Percentiles rank a stretch among this genome's conserved stretches.
These are phyloP conservation scores for Panaeolus cyanescens DNA, from an alignment of 768 basidiomycete genomes.

Conservation along the genomic window DNA sequence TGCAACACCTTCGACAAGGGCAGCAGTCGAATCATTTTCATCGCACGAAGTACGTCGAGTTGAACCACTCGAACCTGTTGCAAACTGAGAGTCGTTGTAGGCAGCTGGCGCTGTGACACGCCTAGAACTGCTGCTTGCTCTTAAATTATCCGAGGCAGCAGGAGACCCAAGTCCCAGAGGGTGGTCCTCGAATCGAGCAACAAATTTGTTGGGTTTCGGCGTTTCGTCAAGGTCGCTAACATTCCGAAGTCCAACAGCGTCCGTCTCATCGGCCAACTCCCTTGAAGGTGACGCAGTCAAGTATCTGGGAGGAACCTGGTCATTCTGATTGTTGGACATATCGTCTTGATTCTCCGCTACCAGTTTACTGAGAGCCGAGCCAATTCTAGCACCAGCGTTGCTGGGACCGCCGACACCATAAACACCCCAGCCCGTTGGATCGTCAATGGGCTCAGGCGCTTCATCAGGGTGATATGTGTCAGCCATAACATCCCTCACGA, in stretches of 20 bases:
- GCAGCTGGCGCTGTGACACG: not conserved
- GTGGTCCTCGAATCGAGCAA: not conserved
- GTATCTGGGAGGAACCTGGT: not conserved
- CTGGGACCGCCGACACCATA: slow-evolving; percentile 21
- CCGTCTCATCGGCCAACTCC: not conserved
- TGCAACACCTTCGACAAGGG: not conserved
- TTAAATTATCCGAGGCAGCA: too few relatives aligned
- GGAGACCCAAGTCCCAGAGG: not conserved
- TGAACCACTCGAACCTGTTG: not conserved
- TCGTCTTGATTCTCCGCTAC: not conserved
- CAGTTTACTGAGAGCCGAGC: too few relatives aligned
- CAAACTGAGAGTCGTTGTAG: too few relatives aligned
- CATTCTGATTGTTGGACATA: not conserved
- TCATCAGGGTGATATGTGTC: slow-evolving; percentile 15
- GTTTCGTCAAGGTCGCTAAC: not conserved
- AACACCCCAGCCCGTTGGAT: slow-evolving; percentile 61
- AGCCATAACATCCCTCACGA: slow-evolving; percentile 74
- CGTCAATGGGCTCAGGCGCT: slow-evolving; percentile 41
- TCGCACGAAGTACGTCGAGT: not conserved
- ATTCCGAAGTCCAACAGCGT: not conserved
- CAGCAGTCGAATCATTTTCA: not conserved
- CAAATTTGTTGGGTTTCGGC: not conserved
- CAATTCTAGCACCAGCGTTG: too few relatives aligned
- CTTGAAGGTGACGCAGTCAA: not conserved
- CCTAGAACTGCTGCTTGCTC: too few relatives aligned